Evolutionary conservation across 106 monocot genomes (phyloP), one percentile per base, ranked within the genome.

Genomic region (Dactylorhiza incarnata): DNA sequence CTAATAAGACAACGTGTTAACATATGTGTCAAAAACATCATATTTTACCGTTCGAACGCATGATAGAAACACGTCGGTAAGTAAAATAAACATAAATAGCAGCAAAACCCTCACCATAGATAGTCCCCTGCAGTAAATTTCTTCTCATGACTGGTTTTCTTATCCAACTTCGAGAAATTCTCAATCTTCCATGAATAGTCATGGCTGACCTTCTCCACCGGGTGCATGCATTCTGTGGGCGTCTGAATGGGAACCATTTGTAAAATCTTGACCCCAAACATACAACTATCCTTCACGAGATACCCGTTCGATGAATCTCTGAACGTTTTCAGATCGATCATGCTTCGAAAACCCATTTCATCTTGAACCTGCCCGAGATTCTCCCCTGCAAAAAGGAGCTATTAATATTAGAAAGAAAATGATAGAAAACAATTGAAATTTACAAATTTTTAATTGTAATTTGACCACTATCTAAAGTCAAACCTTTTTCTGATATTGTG

Each of bases 171-270:
- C 10, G 72, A 72, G 20, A 72, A 72, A 43, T 72, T 72, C 7
- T 72, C 72, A 24, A 72, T 72, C 22, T 72, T 72, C 72, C 49
- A 72, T 49, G 44, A 4, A 72, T 46, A 71, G 46, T 72, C 72
- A 72, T 72, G 72, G 12, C 22, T 72, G 72, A 72, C 23, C 72
- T 49, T 72, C 72, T 72, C 49, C 20, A 49, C 71, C 9, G 71
- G 71, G 0, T 71, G 71, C 5, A 71, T 16, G 47, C 49, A 72
- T 49, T 72, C 49, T 2, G 72, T 72, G 6, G 17, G 17, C 22
- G 72, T 72, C 49, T 72, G n/a, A 23, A 72, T 72, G 12, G 72
- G 72, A 72, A 72, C 72, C 48, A 72, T 22, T n/a, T 72, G 72
- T 1, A 72, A 23, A 15, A 72, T 72, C 49, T 72, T 72, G 22